Evolutionary conservation across 305 asterid genomes (phyloP), one percentile per base, ranked within the genome.

Genomic region (Fraxinus angustifolia): DNA sequence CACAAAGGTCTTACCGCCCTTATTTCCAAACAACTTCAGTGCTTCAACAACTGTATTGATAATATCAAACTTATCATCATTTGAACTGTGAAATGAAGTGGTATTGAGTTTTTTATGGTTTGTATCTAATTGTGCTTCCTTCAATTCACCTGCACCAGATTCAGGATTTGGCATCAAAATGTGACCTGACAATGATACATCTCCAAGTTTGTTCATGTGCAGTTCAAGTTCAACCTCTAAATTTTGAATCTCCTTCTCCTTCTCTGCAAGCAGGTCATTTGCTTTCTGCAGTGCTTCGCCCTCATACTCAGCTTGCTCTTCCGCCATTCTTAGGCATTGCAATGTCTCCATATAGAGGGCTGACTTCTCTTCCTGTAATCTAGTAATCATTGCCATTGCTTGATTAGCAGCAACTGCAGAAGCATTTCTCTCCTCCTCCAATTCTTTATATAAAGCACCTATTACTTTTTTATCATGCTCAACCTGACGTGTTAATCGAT

Each of bases 351-450:
- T 91, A 71, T 93, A 88, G 36, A 94, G 87, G 34, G 92, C 83
- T 0, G 98, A 93, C 83, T 94, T 94, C 87, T 94, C 98, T 82
- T 93, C 97, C 82, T 94, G 98, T 84, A 94, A 81, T 82, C 97
- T 83, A 73, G 97, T 93, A 82, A 94, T 93, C 98, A 94, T 94
- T 36, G 98, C 97, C 98, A 94, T 92, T 6, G 98, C 92, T 86
- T 94, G 97, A 84, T 92, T 92, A 45, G 91, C 92, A 26, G 98
- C 97, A 73, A 91, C 87, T 6, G 97, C 90, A 72, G 97, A 92
- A 60, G 98, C 97, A 80, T 85, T 93, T 88, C 96, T 87, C 88
- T 93, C 98, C 81, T 94, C 98, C 88, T 94, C 98, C 77, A 94
- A 85, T 42, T 94, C 98, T 82, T 85, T 89, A 84, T 93, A 94